Evolutionary conservation across 768 basidiomycete genomes (phyloP).

Genomic region (Peribolospora kevripleyi): DNA sequence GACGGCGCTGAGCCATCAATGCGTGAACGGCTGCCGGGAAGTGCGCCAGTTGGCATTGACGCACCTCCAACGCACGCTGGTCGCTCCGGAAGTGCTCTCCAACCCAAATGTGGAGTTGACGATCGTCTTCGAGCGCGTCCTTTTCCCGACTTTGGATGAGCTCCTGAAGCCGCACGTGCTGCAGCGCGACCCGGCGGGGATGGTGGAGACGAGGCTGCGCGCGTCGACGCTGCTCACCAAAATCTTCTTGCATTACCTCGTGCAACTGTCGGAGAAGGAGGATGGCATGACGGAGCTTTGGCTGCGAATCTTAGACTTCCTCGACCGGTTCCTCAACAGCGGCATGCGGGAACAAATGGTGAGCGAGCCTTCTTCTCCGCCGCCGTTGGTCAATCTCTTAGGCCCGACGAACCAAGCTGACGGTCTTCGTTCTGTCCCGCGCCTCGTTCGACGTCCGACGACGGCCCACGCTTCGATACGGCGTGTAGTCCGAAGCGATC

Average conservation of each 20-base stretch:
- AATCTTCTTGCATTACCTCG: slow-evolving; percentile 63
- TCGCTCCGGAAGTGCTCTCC: slow-evolving; percentile 44
- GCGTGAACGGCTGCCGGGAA: slow-evolving; percentile 56
- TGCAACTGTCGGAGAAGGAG: slow-evolving; percentile 11
- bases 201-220: slow-evolving; percentile 71
- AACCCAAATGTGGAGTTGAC: slow-evolving; percentile 42
- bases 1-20: slow-evolving; percentile 49
- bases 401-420: background rate
- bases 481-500: slow-evolving; percentile 59
- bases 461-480: too few species aligned
- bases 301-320: slow-evolving; percentile 66
- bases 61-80: slow-evolving; percentile 58
- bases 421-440: background rate
- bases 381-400: background rate
- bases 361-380: slow-evolving; percentile 17
- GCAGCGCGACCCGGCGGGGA: slow-evolving; percentile 49
- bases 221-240: slow-evolving; percentile 82
- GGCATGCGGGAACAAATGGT: slow-evolving; percentile 73
- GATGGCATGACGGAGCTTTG: slow-evolving; percentile 50
- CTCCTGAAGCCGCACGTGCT: slow-evolving; percentile 61
- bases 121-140: slow-evolving; percentile 62
- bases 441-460: too few species aligned
- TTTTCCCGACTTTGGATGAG: slow-evolving; percentile 82
- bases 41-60: slow-evolving; percentile 56
- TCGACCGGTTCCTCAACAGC: slow-evolving; percentile 68